Percentiles rank a stretch among this genome's conserved stretches.
phyloP scores from a whole-genome alignment of 306 rosid species.

The Medicago lupulina region DNA sequence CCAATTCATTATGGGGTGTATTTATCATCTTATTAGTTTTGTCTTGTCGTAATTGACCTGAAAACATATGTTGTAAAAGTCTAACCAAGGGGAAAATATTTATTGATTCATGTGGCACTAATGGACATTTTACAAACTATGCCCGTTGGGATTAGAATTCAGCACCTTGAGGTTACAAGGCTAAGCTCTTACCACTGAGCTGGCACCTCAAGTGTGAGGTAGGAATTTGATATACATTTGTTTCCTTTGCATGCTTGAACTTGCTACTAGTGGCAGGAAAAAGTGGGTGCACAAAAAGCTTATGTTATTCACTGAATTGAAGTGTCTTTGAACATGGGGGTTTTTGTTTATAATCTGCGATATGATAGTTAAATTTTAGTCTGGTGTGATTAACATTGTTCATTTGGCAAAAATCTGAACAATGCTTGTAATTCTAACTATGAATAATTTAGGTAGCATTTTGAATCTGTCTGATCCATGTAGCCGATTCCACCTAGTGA shows the following conservation, averaged over 20 bases:
- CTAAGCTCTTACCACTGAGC: too few species aligned
- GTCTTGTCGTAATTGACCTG: slow-evolving; percentile 25
- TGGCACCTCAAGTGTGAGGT: background rate
- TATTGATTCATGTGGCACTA: too few species aligned
- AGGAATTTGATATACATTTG: background rate
- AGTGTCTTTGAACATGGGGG: background rate
- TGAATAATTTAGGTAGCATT: slow-evolving; percentile 24
- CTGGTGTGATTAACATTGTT: background rate
- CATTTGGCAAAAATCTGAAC: background rate
- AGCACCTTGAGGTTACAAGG: too few species aligned
- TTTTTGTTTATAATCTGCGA: background rate
- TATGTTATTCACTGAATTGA: slow-evolving; percentile 12
- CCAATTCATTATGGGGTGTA: background rate
- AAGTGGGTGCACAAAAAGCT: background rate
- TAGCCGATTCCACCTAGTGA: background rate
- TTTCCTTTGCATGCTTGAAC: background rate
- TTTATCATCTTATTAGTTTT: slow-evolving; percentile 10
- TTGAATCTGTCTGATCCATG: slow-evolving; percentile 4
- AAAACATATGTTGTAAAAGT: slow-evolving; percentile 11
- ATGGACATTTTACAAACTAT: too few species aligned
- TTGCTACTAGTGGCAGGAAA: slow-evolving; percentile 10
- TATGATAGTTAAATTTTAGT: slow-evolving; percentile 18
- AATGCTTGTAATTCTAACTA: background rate
- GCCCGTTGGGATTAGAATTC: too few species aligned
- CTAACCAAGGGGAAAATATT: background rate